Evolutionary conservation across 2,329 filamentous ascomycete species (phyloP), one percentile per base, ranked within the genome.

Genomic region (Trichoderma endophyticum): DNA sequence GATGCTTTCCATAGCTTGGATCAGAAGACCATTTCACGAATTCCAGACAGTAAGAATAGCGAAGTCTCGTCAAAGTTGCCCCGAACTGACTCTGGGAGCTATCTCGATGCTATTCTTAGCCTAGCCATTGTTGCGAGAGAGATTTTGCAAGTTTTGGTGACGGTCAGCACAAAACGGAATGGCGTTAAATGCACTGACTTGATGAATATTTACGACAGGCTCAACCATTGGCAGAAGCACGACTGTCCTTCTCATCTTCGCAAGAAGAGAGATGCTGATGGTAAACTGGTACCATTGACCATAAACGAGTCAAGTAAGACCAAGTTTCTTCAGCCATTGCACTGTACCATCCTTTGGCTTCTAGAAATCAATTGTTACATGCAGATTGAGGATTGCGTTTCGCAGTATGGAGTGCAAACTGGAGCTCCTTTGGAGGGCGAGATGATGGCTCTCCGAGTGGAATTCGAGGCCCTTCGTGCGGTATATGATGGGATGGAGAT

Each of bases 331-430:
- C 54, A 48, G 14, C 65, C 65, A n/a, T 14, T 69, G 28, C 65
- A 61, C 4, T 69, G 65, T 6, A 51, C 36, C 3, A 43, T 51
- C 56, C 54, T 69, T 34, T 69, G 65, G 65, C 26, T 69, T 34
- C 56, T 60, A n/a, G 54, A 69, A 60, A 48, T 48, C 39, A 69
- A 69, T 15, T 69, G 65, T 51, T 69, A 61, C 14, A n/a, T 69
- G 56, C 65, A 69, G 54, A 30, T 69, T 21, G 65, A 61, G 34
- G 65, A 59, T 14, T 69, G 65, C 36, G 36, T 69, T 34, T 69
- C 56, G 5, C 56, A 48, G n/a, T 60, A 69, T 21, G 56, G 65
- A 12, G 28, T 69, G 56, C 65, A 48, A 34, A 24, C 9, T 11
- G 36, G 26, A 32, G 26, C 26, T 5, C 56, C 56, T 15, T 69